Conservation (phyloP, 2,329 filamentous ascomycete genomes). For the Diaporthe capsici region DNA sequence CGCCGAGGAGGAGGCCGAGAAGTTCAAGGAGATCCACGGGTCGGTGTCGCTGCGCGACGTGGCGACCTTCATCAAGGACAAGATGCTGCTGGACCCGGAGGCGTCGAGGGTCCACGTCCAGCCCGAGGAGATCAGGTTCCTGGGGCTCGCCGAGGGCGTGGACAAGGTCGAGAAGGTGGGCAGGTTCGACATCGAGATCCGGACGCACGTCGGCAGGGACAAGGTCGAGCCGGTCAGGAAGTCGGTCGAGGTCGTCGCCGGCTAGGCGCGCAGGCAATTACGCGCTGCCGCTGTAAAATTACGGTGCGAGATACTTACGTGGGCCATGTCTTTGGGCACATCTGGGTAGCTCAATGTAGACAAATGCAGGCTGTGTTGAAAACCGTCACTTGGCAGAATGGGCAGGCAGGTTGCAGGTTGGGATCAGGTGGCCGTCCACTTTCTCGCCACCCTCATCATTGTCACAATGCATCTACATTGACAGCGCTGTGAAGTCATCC, state of each 20-base stretch:
- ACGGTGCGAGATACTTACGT: neutral
- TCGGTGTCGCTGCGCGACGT: constrained; percentile 58
- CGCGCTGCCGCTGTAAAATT: neutral
- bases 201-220: constrained; percentile 45
- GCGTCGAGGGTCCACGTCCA: constrained; percentile 54
- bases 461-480: neutral
- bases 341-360: constrained; percentile 3
- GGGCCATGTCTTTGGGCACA: neutral
- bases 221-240: constrained; percentile 51
- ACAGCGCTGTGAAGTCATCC: neutral
- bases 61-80: constrained; percentile 51
- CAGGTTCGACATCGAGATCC: constrained; percentile 56
- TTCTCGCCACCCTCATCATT: neutral
- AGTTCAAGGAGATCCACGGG: constrained; percentile 55
- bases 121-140: constrained; percentile 52
- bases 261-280: constrained; percentile 37
- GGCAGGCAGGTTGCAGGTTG: neutral
- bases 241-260: constrained; percentile 53
- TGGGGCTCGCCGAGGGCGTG: constrained; percentile 49
- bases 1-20: constrained; percentile 35
- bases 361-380: neutral
- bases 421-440: neutral
- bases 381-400: neutral
- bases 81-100: constrained; percentile 51
- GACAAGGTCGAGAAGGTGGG: constrained; percentile 59